Evolutionary conservation across 345 rosid genomes (phyloP).

Genomic region (Heritiera fomes): DNA sequence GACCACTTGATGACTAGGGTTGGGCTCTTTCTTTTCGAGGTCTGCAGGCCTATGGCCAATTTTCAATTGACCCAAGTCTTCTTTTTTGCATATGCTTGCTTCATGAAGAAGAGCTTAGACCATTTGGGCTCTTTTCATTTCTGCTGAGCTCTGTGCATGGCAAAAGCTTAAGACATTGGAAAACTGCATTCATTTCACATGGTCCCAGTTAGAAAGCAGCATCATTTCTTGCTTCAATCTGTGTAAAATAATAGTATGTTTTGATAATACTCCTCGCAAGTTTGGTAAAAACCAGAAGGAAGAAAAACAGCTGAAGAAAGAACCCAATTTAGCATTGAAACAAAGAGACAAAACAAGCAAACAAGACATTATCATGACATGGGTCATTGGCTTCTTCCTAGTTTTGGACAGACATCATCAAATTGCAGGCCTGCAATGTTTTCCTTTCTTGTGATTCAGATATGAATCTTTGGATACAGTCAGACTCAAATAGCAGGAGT

Average conservation of each 20-base stretch:
- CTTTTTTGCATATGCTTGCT: not conserved
- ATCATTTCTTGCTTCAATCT: not conserved
- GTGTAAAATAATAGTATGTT: not conserved
- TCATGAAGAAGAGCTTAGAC: not conserved
- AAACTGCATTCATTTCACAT: too few relatives aligned
- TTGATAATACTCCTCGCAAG: not conserved
- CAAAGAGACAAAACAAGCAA: not conserved
- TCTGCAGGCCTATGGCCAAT: slow-evolving; percentile 13
- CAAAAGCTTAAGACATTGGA: too few relatives aligned
- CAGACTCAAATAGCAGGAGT: not conserved
- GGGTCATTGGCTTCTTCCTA: not conserved
- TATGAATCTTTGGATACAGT: not conserved
- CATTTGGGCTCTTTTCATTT: slow-evolving; percentile 9
- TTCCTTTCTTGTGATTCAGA: not conserved
- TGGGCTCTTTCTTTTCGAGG: slow-evolving; percentile 11
- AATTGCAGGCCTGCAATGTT: not conserved
- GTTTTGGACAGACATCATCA: not conserved
- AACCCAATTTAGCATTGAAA: not conserved
- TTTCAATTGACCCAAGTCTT: not conserved
- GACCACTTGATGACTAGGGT: slow-evolving; percentile 14
- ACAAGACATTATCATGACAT: not conserved
- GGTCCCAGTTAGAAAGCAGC: not conserved
- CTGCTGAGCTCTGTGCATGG: not conserved
- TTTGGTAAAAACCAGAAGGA: not conserved
- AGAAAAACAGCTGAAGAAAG: not conserved